These are phyloP conservation scores for Centella asiatica DNA, from an alignment of 129 eudicot genomes.

Conservation along the genomic window DNA sequence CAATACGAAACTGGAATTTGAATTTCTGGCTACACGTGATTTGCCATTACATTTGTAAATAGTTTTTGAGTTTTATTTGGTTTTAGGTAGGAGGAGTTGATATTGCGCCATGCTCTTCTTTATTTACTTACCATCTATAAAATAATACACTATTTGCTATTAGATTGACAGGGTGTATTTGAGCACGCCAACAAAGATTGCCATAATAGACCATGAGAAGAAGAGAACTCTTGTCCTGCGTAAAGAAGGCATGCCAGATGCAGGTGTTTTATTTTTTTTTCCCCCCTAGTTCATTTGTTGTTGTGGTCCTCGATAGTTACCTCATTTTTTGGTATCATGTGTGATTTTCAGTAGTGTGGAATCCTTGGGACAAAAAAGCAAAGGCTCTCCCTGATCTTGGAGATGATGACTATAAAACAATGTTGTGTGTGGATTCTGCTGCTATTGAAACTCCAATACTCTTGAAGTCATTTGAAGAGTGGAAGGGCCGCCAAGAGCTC, in stretches of 20 bases:
- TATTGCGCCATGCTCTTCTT: not conserved
- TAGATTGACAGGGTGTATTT: conserved; percentile 85
- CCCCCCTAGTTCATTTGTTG: not conserved
- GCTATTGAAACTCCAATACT: conserved; percentile 66
- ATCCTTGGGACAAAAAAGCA: conserved; percentile 96
- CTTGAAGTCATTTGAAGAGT: conserved; percentile 82
- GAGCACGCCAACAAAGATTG: conserved; percentile 89
- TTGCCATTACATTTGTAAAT: not conserved
- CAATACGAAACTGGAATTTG: not conserved
- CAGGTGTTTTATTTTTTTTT: conserved; percentile 43
- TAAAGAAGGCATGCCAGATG: conserved; percentile 93
- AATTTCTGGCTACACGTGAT: not conserved
- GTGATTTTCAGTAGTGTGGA: conserved; percentile 66
- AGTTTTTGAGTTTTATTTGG: not conserved
- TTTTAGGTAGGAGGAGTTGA: not conserved
- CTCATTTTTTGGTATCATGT: not conserved
- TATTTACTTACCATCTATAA: not conserved
- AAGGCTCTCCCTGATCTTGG: conserved; percentile 77
- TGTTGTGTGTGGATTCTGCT: conserved; percentile 90
- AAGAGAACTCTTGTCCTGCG: conserved; percentile 81
- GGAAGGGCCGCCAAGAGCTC: conserved; percentile 89
- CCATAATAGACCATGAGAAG: conserved; percentile 90
- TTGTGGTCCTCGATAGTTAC: conserved; percentile 8
- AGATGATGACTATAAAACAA: conserved; percentile 78
- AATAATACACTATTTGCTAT: not conserved